A percentile compares a stretch with the other conserved stretches of the same genome.
Conservation (phyloP, 2,329 filamentous ascomycete species). For the Hypoxylon sp. region DNA sequence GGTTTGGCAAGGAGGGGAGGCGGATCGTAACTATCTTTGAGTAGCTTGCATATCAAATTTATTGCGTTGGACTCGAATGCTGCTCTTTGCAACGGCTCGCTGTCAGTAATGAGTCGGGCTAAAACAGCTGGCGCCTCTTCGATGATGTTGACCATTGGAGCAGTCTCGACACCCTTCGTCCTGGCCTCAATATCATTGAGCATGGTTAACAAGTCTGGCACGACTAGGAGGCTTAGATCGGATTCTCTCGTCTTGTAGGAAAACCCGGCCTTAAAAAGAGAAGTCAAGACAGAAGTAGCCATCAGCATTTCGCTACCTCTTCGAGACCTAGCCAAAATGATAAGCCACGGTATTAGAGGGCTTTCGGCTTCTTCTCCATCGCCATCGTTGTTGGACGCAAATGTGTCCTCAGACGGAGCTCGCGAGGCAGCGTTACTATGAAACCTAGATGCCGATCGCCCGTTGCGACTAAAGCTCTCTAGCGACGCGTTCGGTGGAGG, state of each 20-base stretch:
- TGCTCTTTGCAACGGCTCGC: slow-evolving; percentile 81
- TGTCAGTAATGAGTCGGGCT: slow-evolving; percentile 82
- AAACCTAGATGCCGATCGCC: slow-evolving; percentile 47
- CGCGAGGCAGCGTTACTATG: slow-evolving; percentile 44
- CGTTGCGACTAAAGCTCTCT: slow-evolving; percentile 51
- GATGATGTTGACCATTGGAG: slow-evolving; percentile 64
- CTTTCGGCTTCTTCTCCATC: slow-evolving; percentile 73
- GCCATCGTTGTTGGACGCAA: slow-evolving; percentile 46
- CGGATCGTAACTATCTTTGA: slow-evolving; percentile 65
- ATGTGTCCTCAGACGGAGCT: slow-evolving; percentile 45
- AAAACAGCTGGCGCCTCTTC: slow-evolving; percentile 81
- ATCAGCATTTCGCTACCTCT: slow-evolving; percentile 71
- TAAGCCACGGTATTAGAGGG: slow-evolving; percentile 78
- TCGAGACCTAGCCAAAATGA: slow-evolving; percentile 70
- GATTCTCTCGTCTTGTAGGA: slow-evolving; percentile 72
- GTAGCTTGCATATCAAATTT: slow-evolving; percentile 59
- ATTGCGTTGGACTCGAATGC: slow-evolving; percentile 74
- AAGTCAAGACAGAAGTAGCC: slow-evolving; percentile 76
- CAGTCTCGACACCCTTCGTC: slow-evolving; percentile 54
- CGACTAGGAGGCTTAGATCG: slow-evolving; percentile 73
- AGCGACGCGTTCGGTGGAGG: slow-evolving; percentile 63
- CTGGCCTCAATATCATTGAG: slow-evolving; percentile 64
- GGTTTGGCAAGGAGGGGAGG: slow-evolving; percentile 51
- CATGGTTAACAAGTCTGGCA: slow-evolving; percentile 76
- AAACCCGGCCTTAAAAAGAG: slow-evolving; percentile 75